These are phyloP conservation scores for Diospyros kaki DNA, from an alignment of 148 eudicot species.

Conservation along the genomic window DNA sequence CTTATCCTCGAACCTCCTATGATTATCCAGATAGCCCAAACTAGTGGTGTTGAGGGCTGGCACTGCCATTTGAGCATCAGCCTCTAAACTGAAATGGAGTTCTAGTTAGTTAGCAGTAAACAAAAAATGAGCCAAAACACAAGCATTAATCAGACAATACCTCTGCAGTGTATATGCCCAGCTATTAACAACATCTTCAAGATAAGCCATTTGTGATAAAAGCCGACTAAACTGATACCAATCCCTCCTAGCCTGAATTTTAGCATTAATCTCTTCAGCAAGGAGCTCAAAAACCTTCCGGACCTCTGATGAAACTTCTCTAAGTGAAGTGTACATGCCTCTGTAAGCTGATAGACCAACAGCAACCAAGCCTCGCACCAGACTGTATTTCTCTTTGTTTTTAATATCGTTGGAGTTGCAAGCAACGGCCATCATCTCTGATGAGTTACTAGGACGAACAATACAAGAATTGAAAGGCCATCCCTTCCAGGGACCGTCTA, in stretches of 20 bases:
- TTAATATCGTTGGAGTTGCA: constrained; percentile 37
- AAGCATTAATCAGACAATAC: constrained; percentile 29
- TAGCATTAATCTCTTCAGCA: constrained; percentile 50
- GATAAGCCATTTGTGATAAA: constrained; percentile 87
- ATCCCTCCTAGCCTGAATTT: constrained; percentile 76
- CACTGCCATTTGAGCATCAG: constrained; percentile 32
- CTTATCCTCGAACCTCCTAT: constrained; percentile 22
- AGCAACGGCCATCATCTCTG: constrained; percentile 33
- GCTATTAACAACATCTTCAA: constrained; percentile 80
- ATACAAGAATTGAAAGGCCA: constrained; percentile 97
- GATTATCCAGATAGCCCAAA: constrained; percentile 19
- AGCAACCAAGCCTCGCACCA: constrained; percentile 82
- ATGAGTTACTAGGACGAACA: constrained; percentile 53
- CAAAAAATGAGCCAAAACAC: background rate
- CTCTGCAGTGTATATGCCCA: constrained; percentile 81
- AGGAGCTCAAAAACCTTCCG: constrained; percentile 78
- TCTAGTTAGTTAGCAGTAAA: constrained; percentile 18
- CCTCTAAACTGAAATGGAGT: constrained; percentile 66
- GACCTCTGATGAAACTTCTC: constrained; percentile 69
- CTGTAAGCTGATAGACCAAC: constrained; percentile 86
- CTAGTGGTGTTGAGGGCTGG: constrained; percentile 24
- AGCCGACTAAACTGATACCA: constrained; percentile 53
- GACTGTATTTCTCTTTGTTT: constrained; percentile 46
- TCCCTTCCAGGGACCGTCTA: constrained; percentile 85
- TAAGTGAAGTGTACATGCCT: constrained; percentile 63